These are phyloP conservation scores for Rosa rugosa DNA, from an alignment of 306 rosid species.

Conservation along the genomic window DNA sequence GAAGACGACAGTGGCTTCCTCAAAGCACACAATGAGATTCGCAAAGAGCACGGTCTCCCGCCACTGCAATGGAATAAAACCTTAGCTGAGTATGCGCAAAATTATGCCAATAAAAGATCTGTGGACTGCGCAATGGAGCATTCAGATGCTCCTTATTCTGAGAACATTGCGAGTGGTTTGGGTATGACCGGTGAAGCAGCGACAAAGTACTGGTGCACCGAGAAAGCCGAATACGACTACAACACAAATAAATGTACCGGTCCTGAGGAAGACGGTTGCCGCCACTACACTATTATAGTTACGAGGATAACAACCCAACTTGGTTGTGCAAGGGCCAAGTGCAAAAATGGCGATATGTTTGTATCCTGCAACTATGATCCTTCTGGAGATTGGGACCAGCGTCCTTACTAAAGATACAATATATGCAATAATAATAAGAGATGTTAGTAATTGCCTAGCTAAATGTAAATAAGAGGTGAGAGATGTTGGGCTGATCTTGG, in stretches of 20 bases:
- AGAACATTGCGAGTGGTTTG: constrained; percentile 45
- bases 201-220: constrained; percentile 44
- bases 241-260: constrained; percentile 36
- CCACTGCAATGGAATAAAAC: constrained; percentile 12
- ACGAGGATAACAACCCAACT: constrained; percentile 35
- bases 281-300: constrained; percentile 55
- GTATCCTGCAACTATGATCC: constrained; percentile 60
- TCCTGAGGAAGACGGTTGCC: constrained; percentile 39
- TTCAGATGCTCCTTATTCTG: constrained; percentile 45
- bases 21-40: neutral
- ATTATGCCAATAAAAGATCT: constrained; percentile 35
- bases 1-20: too few species aligned
- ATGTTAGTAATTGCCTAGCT: too few species aligned
- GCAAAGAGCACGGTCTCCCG: neutral
- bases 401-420: too few species aligned
- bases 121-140: constrained; percentile 46
- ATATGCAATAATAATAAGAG: too few species aligned
- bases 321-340: constrained; percentile 53
- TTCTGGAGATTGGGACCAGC: constrained; percentile 1
- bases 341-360: constrained; percentile 41
- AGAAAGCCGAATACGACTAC: constrained; percentile 42
- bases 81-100: constrained; percentile 40
- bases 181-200: constrained; percentile 39
- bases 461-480: too few species aligned
- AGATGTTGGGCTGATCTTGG: too few species aligned